phyloP scores from a whole-genome alignment of 768 basidiomycete species.

The Candolleomyces aberdarensis region DNA sequence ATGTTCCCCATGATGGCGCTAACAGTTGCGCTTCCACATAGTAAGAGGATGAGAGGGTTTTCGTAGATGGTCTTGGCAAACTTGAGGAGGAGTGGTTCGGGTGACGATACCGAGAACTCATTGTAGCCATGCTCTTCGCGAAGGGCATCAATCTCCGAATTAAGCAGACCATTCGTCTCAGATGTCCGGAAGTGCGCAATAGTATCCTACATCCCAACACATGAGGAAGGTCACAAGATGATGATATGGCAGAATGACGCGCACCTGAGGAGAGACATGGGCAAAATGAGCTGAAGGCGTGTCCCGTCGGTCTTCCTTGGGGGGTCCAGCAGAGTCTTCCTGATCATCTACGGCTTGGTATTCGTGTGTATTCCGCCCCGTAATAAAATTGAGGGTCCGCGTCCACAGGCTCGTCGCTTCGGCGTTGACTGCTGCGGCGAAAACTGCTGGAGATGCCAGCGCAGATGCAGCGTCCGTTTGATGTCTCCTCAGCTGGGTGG shows the following conservation, averaged over 20 bases:
- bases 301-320: constrained; percentile 35
- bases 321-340: constrained; percentile 28
- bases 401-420: constrained; percentile 54
- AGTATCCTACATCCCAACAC: constrained; percentile 53
- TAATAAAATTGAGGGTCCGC: constrained; percentile 35
- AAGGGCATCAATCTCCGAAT: constrained; percentile 58
- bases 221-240: constrained; percentile 4
- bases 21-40: constrained; percentile 86
- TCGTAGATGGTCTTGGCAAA: constrained; percentile 96
- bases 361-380: constrained; percentile 32
- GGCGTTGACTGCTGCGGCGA: constrained; percentile 46
- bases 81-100: constrained; percentile 80
- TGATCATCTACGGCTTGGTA: constrained; percentile 37
- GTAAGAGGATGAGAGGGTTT: constrained; percentile 84
- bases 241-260: constrained; percentile 18
- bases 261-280: constrained; percentile 60
- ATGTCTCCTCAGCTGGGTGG: constrained; percentile 74
- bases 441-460: constrained; percentile 42
- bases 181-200: constrained; percentile 69
- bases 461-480: constrained; percentile 44
- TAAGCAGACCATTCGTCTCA: constrained; percentile 55
- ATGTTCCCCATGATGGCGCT: constrained; percentile 94
- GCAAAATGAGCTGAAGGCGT: constrained; percentile 71
- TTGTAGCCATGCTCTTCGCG: constrained; percentile 81
- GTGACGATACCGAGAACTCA: constrained; percentile 84